These are phyloP conservation scores for Aspergillus kassunensis DNA, from an alignment of 495 filamentous ascomycete genomes.

Conservation along the genomic window DNA sequence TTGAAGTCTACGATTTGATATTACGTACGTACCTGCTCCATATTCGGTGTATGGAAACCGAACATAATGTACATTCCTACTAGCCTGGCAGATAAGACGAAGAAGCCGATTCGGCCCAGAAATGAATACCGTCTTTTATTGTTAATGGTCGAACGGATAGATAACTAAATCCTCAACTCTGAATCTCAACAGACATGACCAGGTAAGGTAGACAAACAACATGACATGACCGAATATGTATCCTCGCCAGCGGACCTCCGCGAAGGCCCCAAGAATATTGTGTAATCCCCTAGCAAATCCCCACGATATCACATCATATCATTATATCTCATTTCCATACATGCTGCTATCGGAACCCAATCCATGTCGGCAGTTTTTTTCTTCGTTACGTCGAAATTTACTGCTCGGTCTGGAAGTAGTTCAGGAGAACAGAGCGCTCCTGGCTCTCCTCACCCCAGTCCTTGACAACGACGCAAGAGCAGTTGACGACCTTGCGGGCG, in stretches of 20 bases:
- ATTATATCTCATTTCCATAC: too few species aligned
- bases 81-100: too few species aligned
- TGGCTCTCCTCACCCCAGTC: slow-evolving; percentile 99
- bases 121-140: too few species aligned
- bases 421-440: slow-evolving; percentile 94
- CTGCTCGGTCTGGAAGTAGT: slow-evolving; percentile 97
- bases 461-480: slow-evolving; percentile 98
- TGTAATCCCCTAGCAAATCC: neutral
- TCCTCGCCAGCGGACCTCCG: neutral
- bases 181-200: neutral
- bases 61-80: too few species aligned
- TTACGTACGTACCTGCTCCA: too few species aligned
- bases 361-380: neutral
- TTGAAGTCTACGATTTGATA: too few species aligned
- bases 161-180: too few species aligned
- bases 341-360: neutral
- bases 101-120: too few species aligned
- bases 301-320: too few species aligned
- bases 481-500: slow-evolving; percentile 99
- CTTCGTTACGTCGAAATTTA: slow-evolving; percentile 33
- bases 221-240: neutral
- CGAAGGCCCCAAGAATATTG: too few species aligned
- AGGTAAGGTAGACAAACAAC: neutral
- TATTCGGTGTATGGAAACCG: too few species aligned
- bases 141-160: too few species aligned